Percentiles rank a stretch among this genome's conserved stretches.
Conservation (phyloP, 1,284 basidiomycete genomes). For the Rhodotorula sp. region DNA sequence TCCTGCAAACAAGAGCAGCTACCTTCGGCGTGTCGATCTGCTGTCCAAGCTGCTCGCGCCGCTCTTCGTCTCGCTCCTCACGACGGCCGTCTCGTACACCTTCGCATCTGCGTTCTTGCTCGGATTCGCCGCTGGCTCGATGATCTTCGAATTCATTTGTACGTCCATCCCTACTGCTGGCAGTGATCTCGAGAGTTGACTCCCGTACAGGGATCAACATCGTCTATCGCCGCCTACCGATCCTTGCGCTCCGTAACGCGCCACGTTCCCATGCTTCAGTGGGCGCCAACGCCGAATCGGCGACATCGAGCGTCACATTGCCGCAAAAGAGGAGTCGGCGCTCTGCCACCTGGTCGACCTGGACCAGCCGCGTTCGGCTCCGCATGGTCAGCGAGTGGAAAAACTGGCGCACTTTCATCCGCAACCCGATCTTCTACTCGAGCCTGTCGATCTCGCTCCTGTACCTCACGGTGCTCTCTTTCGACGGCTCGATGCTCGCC, state of each 20-base stretch:
- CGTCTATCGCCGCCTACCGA: conserved; percentile 49
- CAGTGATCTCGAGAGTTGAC: not conserved
- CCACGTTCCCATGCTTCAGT: not conserved
- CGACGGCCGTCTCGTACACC: conserved; percentile 48
- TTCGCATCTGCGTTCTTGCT: conserved; percentile 46
- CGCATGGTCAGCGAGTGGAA: not conserved
- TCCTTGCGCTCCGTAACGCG: conserved; percentile 34
- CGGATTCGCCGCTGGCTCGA: conserved; percentile 42
- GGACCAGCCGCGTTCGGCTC: not conserved
- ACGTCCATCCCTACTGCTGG: not conserved
- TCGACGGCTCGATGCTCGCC: conserved; percentile 58
- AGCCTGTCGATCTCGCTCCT: conserved; percentile 57
- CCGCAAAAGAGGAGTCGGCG: not conserved
- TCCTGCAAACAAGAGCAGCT: not conserved
- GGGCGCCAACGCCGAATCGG: not conserved
- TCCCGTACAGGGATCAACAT: conserved; percentile 46
- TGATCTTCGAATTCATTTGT: conserved; percentile 48
- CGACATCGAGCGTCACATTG: not conserved
- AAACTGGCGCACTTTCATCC: conserved; percentile 56
- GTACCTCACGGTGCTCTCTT: conserved; percentile 57
- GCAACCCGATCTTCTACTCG: conserved; percentile 55
- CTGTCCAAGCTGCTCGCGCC: conserved; percentile 60
- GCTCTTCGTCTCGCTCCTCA: conserved; percentile 60
- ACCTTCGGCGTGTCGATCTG: conserved; percentile 58
- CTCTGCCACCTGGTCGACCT: not conserved